phyloP scores from a whole-genome alignment of 1,284 basidiomycete genomes.

The Puccinia sorghi region DNA sequence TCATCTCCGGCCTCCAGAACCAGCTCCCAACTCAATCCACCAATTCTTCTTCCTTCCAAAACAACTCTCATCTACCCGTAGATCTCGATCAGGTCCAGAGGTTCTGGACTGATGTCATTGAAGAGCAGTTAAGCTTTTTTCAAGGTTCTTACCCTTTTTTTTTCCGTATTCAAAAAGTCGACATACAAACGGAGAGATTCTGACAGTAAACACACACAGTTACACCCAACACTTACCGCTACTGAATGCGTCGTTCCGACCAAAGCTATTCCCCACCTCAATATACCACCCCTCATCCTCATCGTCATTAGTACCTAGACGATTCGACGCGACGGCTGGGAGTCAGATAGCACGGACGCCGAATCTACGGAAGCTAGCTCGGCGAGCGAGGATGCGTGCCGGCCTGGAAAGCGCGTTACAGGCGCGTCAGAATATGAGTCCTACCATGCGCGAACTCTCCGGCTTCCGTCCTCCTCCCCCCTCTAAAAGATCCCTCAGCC shows the following conservation, averaged over 20 bases:
- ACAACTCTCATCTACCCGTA: not conserved
- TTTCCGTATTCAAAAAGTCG: not conserved
- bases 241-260: conserved; percentile 39
- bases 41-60: no score
- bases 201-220: conserved; percentile 2
- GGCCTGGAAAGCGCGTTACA: not conserved
- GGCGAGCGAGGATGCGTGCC: not conserved
- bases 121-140: conserved; percentile 35
- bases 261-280: conserved; percentile 48
- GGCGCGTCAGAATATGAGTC: not conserved
- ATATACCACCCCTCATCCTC: conserved; percentile 25
- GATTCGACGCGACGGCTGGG: conserved; percentile 26
- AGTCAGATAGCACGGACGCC: not conserved
- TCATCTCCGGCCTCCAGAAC: conserved; percentile 27
- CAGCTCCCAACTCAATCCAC: not conserved
- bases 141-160: no score
- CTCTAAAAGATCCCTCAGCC: no score
- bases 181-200: not conserved
- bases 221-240: conserved; percentile 30
- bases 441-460: not conserved
- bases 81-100: conserved; percentile 36
- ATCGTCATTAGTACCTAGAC: conserved; percentile 17
- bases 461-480: not conserved
- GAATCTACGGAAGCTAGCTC: conserved; percentile 32
- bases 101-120: conserved; percentile 47